phyloP scores from a whole-genome alignment of 2,329 filamentous ascomycete species.

The Orbilia blumenaviensis region DNA sequence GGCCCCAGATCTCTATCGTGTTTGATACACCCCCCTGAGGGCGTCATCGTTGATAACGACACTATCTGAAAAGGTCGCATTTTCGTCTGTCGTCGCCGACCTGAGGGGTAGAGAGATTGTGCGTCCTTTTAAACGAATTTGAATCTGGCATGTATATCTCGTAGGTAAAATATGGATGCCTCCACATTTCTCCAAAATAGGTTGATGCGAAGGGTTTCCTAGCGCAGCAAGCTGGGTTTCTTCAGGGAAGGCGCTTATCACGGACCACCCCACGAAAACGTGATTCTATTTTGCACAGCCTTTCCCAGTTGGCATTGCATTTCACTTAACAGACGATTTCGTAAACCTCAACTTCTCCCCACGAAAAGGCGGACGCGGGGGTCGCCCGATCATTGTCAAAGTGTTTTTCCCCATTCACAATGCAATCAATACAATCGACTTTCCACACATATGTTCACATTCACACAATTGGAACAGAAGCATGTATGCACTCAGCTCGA shows the following conservation, averaged over 20 bases:
- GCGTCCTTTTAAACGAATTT: constrained; percentile 15
- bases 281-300: constrained; percentile 8
- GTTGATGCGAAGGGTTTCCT: not conserved
- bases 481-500: no score
- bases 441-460: no score
- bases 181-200: constrained; percentile 5
- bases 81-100: constrained; percentile 7
- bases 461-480: no score
- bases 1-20: not conserved
- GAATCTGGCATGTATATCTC: constrained; percentile 3
- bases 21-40: not conserved
- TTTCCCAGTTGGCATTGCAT: not conserved
- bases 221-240: constrained; percentile 22
- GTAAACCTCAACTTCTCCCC: constrained; percentile 5
- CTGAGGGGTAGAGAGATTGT: not conserved
- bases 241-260: constrained; percentile 20
- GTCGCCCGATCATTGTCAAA: not conserved
- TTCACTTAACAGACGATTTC: not conserved
- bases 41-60: not conserved
- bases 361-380: constrained; percentile 6
- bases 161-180: constrained; percentile 18
- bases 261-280: constrained; percentile 38
- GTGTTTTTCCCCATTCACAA: not conserved
- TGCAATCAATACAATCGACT: no score
- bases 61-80: not conserved